Evolutionary conservation across 2,329 filamentous ascomycete genomes (phyloP).

Genomic region (Nigrograna mackinnonii): DNA sequence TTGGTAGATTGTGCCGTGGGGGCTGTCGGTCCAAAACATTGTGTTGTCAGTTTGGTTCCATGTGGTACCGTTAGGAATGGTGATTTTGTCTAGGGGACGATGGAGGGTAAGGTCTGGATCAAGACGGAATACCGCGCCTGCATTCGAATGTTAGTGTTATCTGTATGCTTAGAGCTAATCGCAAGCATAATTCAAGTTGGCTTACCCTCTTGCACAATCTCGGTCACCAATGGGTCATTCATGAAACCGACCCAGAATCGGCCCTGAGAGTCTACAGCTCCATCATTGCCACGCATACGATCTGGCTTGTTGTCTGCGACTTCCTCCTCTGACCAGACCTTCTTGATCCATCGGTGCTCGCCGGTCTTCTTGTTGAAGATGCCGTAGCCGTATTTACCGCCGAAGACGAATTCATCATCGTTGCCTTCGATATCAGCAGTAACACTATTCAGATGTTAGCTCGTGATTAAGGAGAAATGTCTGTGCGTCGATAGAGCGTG

Average conservation of each 20-base stretch:
- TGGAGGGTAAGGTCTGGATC: conserved; percentile 63
- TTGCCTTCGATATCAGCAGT: conserved; percentile 77
- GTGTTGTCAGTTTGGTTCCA: conserved; percentile 75
- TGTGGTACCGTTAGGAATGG: conserved; percentile 82
- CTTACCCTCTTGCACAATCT: conserved; percentile 48
- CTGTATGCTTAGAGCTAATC: too few relatives aligned
- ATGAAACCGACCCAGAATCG: conserved; percentile 86
- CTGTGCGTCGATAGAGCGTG: too few relatives aligned
- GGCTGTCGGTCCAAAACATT: conserved; percentile 84
- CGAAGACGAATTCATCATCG: conserved; percentile 73
- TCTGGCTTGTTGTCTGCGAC: conserved; percentile 48
- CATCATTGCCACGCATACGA: conserved; percentile 74
- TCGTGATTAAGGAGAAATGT: too few relatives aligned
- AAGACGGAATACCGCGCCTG: conserved; percentile 76
- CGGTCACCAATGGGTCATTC: conserved; percentile 74
- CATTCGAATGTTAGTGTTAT: not conserved
- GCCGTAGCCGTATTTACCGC: conserved; percentile 81
- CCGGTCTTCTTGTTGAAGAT: conserved; percentile 68
- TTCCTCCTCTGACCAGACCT: conserved; percentile 58
- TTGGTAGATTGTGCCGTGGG: conserved; percentile 69
- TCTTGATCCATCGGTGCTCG: conserved; percentile 59
- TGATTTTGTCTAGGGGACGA: conserved; percentile 65
- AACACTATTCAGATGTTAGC: conserved; percentile 23
- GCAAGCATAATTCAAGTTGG: too few relatives aligned
- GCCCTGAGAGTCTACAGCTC: conserved; percentile 76